Percentiles rank a stretch among this genome's conserved stretches.
These are phyloP conservation scores for Canavalia gladiata DNA, from an alignment of 306 rosid genomes.

Conservation along the genomic window DNA sequence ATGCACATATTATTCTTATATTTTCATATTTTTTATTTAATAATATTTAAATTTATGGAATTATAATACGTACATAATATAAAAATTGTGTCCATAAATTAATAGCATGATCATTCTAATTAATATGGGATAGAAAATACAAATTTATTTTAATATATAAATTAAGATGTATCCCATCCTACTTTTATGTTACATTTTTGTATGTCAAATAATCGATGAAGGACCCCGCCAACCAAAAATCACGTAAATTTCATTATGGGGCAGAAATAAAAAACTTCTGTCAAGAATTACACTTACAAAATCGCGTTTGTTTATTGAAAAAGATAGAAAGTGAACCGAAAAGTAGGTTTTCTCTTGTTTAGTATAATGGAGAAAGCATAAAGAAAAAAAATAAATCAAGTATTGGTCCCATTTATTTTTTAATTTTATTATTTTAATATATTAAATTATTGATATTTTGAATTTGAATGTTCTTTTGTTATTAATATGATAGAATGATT, in stretches of 20 bases:
- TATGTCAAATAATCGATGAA: neutral
- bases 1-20: neutral
- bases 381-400: neutral
- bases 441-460: no score
- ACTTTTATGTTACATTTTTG: neutral
- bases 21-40: neutral
- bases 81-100: neutral
- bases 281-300: neutral
- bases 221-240: constrained; percentile 1
- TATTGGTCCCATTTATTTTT: neutral
- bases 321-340: neutral
- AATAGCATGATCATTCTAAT: neutral
- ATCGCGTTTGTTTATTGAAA: neutral
- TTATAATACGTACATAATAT: neutral
- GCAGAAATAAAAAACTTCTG: neutral
- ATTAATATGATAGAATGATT: no score
- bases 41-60: neutral
- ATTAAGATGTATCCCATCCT: neutral
- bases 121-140: neutral
- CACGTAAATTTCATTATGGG: neutral
- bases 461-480: no score
- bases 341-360: neutral
- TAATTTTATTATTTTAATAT: no score
- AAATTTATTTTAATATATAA: neutral
- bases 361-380: neutral